Conservation (phyloP, 2,329 filamentous ascomycete species). For the Beauveria caledonica region DNA sequence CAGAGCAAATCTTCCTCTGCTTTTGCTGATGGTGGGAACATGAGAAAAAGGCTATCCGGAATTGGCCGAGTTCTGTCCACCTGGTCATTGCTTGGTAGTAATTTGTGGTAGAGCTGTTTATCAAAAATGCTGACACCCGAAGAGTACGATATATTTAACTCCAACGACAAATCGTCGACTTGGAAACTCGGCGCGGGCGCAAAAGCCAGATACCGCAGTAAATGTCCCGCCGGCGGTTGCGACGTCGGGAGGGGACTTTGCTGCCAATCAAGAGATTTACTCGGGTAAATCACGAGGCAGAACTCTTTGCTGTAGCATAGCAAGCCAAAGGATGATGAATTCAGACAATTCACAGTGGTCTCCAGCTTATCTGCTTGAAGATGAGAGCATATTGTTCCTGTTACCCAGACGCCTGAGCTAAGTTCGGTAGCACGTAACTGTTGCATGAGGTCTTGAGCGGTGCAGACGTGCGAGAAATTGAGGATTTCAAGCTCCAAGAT, state of each 20-base stretch:
- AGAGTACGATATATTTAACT: neutral
- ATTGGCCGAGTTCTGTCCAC: constrained; percentile 7
- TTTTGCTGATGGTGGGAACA: constrained; percentile 35
- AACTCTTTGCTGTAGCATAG: constrained; percentile 23
- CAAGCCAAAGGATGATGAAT: constrained; percentile 27
- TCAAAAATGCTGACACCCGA: constrained; percentile 5
- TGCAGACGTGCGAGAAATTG: constrained; percentile 28
- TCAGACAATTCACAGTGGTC: constrained; percentile 26
- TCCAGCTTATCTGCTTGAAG: constrained; percentile 17
- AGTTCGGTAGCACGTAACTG: constrained; percentile 15
- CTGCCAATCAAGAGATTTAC: constrained; percentile 27
- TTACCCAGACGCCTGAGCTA: constrained; percentile 15
- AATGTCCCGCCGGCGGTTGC: constrained; percentile 1
- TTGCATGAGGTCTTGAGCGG: constrained; percentile 22
- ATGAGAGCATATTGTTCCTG: constrained; percentile 11
- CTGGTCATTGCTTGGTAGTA: neutral
- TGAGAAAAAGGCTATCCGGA: constrained; percentile 35
- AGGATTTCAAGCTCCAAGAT: constrained; percentile 20
- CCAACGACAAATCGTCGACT: neutral
- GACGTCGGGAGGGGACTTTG: neutral
- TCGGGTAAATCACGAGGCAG: constrained; percentile 33
- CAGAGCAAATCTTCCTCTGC: constrained; percentile 30
- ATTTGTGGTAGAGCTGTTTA: neutral
- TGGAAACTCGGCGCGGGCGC: neutral
- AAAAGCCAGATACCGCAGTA: neutral